These are phyloP conservation scores for Trypanosoma rangeli DNA, from an alignment of 208 protist species.

Conservation along the genomic window DNA sequence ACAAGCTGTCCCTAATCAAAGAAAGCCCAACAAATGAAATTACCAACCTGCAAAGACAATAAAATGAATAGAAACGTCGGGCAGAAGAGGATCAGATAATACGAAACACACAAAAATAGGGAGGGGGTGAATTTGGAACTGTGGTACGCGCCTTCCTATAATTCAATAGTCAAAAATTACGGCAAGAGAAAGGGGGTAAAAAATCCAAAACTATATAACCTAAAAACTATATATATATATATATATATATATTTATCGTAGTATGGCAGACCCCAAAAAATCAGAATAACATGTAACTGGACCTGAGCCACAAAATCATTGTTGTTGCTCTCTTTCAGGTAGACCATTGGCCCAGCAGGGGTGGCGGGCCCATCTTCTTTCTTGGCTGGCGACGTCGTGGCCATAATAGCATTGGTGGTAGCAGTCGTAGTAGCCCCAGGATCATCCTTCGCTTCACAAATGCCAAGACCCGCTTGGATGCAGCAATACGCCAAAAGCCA, in stretches of 20 bases:
- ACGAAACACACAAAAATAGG: background rate
- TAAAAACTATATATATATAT: conserved; percentile 3
- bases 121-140: background rate
- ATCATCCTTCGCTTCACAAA: background rate
- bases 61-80: conserved; percentile 2
- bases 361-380: background rate
- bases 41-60: conserved; percentile 1
- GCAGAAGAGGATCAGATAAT: conserved; percentile 1
- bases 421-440: background rate
- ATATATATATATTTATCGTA: conserved; percentile 2
- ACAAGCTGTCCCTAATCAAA: background rate
- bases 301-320: background rate
- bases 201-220: background rate
- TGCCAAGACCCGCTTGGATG: background rate
- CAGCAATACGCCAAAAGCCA: conserved; percentile 11
- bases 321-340: conserved; percentile 4
- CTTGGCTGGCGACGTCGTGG: background rate
- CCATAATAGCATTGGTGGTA: background rate
- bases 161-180: background rate
- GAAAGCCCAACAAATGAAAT: background rate
- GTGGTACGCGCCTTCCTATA: background rate
- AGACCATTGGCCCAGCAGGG: background rate
- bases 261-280: background rate
- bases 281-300: background rate
- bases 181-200: background rate